phyloP scores from a whole-genome alignment of 2,329 filamentous ascomycete species.

The Talaromyces sp. region DNA sequence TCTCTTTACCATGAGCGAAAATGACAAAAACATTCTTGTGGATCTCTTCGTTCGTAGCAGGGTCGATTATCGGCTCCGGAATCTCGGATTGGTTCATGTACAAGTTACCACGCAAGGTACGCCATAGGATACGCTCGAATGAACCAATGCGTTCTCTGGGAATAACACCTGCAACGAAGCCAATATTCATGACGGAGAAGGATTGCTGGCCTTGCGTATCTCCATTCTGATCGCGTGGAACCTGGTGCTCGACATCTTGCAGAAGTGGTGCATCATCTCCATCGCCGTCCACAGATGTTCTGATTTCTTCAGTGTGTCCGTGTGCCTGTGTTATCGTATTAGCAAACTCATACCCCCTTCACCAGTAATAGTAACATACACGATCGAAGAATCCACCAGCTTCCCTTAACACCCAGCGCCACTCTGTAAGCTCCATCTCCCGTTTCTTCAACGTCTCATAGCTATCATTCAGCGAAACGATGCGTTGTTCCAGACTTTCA shows the following conservation, averaged over 20 bases:
- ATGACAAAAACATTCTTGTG: constrained; percentile 99
- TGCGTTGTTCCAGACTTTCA: constrained; percentile 85
- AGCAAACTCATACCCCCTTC: not conserved
- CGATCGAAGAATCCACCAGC: constrained; percentile 96
- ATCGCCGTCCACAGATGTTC: constrained; percentile 70
- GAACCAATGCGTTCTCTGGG: constrained; percentile 85
- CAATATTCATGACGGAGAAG: constrained; percentile 98
- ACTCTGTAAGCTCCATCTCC: constrained; percentile 94
- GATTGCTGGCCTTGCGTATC: constrained; percentile 68
- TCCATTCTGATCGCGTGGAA: constrained; percentile 56
- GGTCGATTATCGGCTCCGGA: constrained; percentile 85
- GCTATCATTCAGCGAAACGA: constrained; percentile 91
- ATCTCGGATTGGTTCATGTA: constrained; percentile 99
- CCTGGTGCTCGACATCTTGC: constrained; percentile 84
- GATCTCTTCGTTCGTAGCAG: constrained; percentile 83
- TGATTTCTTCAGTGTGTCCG: constrained; percentile 93
- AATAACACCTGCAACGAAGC: constrained; percentile 95
- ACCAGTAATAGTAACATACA: constrained; percentile 27
- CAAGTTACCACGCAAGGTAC: constrained; percentile 91
- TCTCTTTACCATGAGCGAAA: constrained; percentile 97
- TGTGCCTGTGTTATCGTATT: constrained; percentile 58
- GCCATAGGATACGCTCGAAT: constrained; percentile 96
- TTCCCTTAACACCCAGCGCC: constrained; percentile 96
- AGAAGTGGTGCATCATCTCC: constrained; percentile 84
- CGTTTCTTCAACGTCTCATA: constrained; percentile 98